Percentiles rank a stretch among this genome's conserved stretches.
These are phyloP conservation scores for Hyaloscypha variabilis DNA, from an alignment of 495 filamentous ascomycete genomes.

Conservation along the genomic window DNA sequence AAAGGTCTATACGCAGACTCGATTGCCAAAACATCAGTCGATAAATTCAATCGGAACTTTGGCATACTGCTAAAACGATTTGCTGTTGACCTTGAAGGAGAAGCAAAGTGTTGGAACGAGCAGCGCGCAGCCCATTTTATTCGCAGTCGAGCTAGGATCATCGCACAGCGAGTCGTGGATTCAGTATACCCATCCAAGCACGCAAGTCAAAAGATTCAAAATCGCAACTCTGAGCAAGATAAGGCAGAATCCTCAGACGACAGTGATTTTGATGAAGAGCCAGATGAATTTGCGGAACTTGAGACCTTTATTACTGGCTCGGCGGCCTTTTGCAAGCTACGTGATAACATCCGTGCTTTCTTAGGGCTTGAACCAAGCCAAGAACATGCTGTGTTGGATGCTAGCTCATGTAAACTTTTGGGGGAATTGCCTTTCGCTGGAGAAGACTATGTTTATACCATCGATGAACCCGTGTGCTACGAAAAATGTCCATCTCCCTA, in stretches of 20 bases:
- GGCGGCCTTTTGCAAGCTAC: background rate
- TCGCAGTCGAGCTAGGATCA: slow-evolving; percentile 1
- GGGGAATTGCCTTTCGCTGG: background rate
- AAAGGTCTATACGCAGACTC: background rate
- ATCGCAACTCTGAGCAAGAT: background rate
- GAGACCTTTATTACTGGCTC: slow-evolving; percentile 6
- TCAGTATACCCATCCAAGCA: background rate
- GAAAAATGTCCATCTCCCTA: background rate
- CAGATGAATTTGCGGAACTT: background rate
- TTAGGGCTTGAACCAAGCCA: background rate
- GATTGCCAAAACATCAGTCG: background rate
- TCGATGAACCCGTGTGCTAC: background rate
- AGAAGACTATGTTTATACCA: background rate
- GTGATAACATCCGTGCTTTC: background rate
- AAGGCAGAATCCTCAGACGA: background rate
- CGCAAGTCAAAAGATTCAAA: too few species aligned
- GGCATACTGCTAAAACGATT: slow-evolving; percentile 8
- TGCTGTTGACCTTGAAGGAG: slow-evolving; percentile 2
- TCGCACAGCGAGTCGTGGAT: background rate
- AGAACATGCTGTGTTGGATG: background rate
- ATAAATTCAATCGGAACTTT: slow-evolving; percentile 8
- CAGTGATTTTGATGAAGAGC: background rate
- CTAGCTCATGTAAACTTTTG: background rate
- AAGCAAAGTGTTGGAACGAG: slow-evolving; percentile 3
- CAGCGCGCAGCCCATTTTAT: slow-evolving; percentile 1